These are phyloP conservation scores for Pilaira anomala DNA, from an alignment of 192 early-diverging fungal genomes.

Conservation along the genomic window DNA sequence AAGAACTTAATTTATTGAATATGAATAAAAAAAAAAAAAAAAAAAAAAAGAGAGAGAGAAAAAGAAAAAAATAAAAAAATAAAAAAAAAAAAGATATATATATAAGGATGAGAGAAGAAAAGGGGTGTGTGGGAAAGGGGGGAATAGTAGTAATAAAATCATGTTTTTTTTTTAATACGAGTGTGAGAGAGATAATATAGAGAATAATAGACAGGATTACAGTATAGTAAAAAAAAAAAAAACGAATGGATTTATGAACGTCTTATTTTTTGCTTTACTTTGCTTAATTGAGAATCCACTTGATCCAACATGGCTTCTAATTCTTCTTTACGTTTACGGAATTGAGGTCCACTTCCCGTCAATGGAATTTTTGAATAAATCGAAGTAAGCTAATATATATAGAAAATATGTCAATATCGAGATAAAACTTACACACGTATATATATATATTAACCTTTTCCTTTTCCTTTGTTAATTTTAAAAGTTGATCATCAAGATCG, in stretches of 20 bases:
- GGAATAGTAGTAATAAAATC: too few relatives aligned
- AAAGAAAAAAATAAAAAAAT: too few relatives aligned
- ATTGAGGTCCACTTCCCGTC: slow-evolving; percentile 47
- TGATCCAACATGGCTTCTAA: slow-evolving; percentile 49
- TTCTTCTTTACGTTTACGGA: slow-evolving; percentile 44
- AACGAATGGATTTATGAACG: background rate
- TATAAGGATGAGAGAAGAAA: too few relatives aligned
- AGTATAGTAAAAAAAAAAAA: too few relatives aligned
- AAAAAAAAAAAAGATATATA: too few relatives aligned
- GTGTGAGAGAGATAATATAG: too few relatives aligned
- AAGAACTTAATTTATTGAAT: too few relatives aligned
- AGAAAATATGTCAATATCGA: background rate
- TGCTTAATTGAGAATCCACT: slow-evolving; percentile 48
- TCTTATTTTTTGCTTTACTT: slow-evolving; percentile 46
- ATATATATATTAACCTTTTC: slow-evolving; percentile 20
- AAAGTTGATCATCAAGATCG: slow-evolving; percentile 42
- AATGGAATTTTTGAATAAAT: slow-evolving; percentile 50
- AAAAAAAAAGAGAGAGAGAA: too few relatives aligned
- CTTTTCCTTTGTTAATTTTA: slow-evolving; percentile 45
- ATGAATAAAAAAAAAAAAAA: too few relatives aligned
- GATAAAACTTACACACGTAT: background rate
- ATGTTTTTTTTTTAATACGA: too few relatives aligned
- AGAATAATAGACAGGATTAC: background rate
- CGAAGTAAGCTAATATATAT: slow-evolving; percentile 38
- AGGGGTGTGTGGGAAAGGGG: too few relatives aligned